phyloP scores from a whole-genome alignment of 805 yeast species.

The Kuraishia hungarica region DNA sequence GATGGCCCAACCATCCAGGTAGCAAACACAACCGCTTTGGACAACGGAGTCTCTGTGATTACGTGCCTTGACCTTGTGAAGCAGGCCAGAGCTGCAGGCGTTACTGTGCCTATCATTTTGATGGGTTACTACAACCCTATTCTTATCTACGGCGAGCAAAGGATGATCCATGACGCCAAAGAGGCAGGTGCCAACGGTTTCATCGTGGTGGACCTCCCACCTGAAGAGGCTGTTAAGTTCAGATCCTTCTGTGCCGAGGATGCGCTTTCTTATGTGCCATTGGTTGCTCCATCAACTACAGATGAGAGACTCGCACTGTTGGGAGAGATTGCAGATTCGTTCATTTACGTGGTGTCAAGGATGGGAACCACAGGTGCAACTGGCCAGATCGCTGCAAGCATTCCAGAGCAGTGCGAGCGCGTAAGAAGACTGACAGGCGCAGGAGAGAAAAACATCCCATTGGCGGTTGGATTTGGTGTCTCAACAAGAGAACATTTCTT shows the following conservation, averaged over 20 bases:
- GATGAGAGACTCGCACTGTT: slow-evolving; percentile 76
- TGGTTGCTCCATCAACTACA: slow-evolving; percentile 95
- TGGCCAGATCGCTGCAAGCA: slow-evolving; percentile 50
- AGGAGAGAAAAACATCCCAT: slow-evolving; percentile 44
- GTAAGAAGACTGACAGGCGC: slow-evolving; percentile 69
- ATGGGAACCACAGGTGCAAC: slow-evolving; percentile 98
- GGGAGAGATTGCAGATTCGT: slow-evolving; percentile 86
- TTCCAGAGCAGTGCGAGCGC: slow-evolving; percentile 60
- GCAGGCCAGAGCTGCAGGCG: slow-evolving; percentile 74
- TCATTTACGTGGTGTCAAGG: slow-evolving; percentile 91
- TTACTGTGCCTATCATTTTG: slow-evolving; percentile 78
- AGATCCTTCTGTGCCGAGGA: slow-evolving; percentile 59
- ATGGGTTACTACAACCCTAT: slow-evolving; percentile 99
- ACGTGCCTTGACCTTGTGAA: slow-evolving; percentile 63
- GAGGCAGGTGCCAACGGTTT: slow-evolving; percentile 93
- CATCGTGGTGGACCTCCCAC: slow-evolving; percentile 92
- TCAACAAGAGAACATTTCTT: slow-evolving; percentile 86
- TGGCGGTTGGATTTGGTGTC: slow-evolving; percentile 97
- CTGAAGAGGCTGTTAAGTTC: slow-evolving; percentile 90
- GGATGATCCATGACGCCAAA: slow-evolving; percentile 69
- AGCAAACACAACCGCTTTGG: slow-evolving; percentile 75
- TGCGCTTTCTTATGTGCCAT: slow-evolving; percentile 81
- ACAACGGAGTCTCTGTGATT: slow-evolving; percentile 70
- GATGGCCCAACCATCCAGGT: slow-evolving; percentile 97
- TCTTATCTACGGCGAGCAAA: slow-evolving; percentile 79